Evolutionary conservation across 306 rosid species (phyloP).

Genomic region (Citrullus mucosospermus): DNA sequence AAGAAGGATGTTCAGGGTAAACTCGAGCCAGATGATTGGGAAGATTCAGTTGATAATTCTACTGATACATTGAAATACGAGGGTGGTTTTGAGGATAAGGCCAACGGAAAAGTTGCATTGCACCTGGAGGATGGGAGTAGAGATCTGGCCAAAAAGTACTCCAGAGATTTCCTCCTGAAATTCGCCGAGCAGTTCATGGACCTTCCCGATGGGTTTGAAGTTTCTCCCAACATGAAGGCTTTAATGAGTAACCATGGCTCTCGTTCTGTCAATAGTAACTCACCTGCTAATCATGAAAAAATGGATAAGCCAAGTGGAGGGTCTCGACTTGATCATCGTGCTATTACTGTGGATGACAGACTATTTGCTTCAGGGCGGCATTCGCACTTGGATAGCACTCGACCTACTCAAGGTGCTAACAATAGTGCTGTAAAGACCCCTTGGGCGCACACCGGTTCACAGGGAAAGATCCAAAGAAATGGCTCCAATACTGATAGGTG

Average conservation of each 20-base stretch:
- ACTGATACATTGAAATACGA: conserved; percentile 41
- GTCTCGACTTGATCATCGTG: conserved; percentile 57
- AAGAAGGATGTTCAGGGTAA: conserved; percentile 16
- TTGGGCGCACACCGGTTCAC: conserved; percentile 43
- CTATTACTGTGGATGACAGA: conserved; percentile 59
- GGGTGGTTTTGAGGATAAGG: conserved; percentile 14
- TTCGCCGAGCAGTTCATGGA: conserved; percentile 39
- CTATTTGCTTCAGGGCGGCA: conserved; percentile 36
- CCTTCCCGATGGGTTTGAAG: conserved; percentile 53
- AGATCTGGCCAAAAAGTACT: conserved; percentile 41
- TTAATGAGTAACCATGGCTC: conserved; percentile 22
- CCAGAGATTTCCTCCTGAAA: conserved; percentile 74
- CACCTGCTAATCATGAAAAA: conserved; percentile 58
- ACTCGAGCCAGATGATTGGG: conserved; percentile 84
- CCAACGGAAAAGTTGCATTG: conserved; percentile 1
- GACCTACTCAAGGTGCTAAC: conserved; percentile 52
- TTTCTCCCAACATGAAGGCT: conserved; percentile 25
- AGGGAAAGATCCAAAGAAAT: conserved; percentile 58
- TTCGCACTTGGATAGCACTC: conserved; percentile 37
- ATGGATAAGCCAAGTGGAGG: conserved; percentile 39
- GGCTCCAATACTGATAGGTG: conserved; percentile 64
- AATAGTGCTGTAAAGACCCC: conserved; percentile 57
- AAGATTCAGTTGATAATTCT: conserved; percentile 76
- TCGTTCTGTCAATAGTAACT: conserved; percentile 35
- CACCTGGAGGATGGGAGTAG: conserved; percentile 29